phyloP scores from a whole-genome alignment of 2,329 filamentous ascomycete species.

The Paramyrothecium sp. region DNA sequence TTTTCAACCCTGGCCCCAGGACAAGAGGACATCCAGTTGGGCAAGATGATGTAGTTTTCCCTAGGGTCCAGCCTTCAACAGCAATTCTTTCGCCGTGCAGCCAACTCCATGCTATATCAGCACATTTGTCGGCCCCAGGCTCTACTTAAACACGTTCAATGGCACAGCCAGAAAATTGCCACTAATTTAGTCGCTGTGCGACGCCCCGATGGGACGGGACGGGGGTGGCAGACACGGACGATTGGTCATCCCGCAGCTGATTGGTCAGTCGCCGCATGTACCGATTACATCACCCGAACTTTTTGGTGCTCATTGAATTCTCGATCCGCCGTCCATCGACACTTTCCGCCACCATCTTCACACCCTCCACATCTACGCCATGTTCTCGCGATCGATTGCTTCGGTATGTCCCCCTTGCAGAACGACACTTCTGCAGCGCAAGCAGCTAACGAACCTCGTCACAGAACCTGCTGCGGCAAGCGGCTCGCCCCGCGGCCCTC shows the following conservation, averaged over 20 bases:
- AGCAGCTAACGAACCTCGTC: neutral
- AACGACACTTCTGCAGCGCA: neutral
- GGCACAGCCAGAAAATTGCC: too few species aligned
- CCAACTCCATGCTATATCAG: too few species aligned
- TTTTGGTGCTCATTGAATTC: conserved; percentile 2
- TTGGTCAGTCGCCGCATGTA: conserved; percentile 7
- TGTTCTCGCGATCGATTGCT: conserved; percentile 21
- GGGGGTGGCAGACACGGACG: too few species aligned
- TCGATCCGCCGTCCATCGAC: neutral
- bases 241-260: neutral
- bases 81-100: too few species aligned
- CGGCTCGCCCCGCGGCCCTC: conserved; percentile 30
- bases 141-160: too few species aligned
- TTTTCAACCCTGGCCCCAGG: too few species aligned
- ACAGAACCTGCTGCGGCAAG: conserved; percentile 35
- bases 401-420: conserved; percentile 12
- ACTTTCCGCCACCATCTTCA: neutral
- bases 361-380: conserved; percentile 8
- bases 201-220: too few species aligned
- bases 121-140: too few species aligned
- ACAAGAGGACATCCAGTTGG: too few species aligned
- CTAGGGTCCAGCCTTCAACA: too few species aligned
- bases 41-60: too few species aligned
- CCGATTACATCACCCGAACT: conserved; percentile 10
- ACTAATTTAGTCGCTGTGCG: too few species aligned